These are phyloP conservation scores for Rubroshorea leprosula DNA, from an alignment of 345 rosid genomes.

Conservation along the genomic window DNA sequence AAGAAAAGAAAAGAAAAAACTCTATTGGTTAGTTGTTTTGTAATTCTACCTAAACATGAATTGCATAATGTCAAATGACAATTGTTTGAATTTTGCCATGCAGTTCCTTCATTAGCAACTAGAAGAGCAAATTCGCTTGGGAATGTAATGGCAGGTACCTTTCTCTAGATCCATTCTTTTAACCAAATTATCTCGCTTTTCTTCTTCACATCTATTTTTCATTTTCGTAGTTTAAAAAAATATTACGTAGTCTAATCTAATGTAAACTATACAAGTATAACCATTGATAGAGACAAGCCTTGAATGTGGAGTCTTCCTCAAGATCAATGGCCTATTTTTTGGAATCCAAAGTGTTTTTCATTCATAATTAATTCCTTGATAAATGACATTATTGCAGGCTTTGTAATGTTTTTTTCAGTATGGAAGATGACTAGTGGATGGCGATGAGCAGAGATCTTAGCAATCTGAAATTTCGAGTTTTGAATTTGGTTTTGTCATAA, in stretches of 20 bases:
- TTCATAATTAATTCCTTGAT: too few relatives aligned
- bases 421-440: not conserved
- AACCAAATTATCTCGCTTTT: not conserved
- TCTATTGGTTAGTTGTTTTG: not conserved
- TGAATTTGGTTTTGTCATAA: too few relatives aligned
- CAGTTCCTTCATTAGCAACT: conserved; percentile 24
- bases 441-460: too few relatives aligned
- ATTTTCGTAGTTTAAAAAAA: too few relatives aligned
- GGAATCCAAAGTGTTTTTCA: too few relatives aligned
- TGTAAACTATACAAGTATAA: not conserved
- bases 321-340: too few relatives aligned
- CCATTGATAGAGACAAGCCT: too few relatives aligned
- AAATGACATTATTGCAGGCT: not conserved
- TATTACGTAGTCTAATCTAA: too few relatives aligned
- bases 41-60: not conserved
- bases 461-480: too few relatives aligned
- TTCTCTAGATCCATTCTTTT: not conserved
- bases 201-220: not conserved
- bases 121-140: conserved; percentile 8
- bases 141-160: conserved; percentile 21
- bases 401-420: not conserved
- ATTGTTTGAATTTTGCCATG: not conserved
- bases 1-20: too few relatives aligned
- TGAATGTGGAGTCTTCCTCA: too few relatives aligned
- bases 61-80: too few relatives aligned